Percentiles rank a stretch among this genome's conserved stretches.
phyloP scores from a whole-genome alignment of 805 yeast species.

The Suhomyces emberorum region DNA sequence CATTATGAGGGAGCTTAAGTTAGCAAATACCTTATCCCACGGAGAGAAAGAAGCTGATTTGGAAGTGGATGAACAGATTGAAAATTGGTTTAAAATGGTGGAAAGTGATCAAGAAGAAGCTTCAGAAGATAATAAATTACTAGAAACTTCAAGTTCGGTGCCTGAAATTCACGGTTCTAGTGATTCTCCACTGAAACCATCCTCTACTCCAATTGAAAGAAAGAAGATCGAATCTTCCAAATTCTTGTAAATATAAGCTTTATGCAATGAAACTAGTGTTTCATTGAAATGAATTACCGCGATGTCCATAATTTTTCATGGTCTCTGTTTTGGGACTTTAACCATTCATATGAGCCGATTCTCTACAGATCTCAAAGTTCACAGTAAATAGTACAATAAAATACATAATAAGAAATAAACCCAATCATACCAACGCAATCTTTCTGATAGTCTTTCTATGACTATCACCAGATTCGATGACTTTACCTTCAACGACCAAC shows the following conservation, averaged over 20 bases:
- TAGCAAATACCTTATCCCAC: constrained; percentile 42
- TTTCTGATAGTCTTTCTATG: constrained; percentile 55
- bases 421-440: constrained; percentile 15
- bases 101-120: constrained; percentile 14
- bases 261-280: no score
- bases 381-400: neutral
- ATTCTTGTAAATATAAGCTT: constrained; percentile 11
- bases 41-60: constrained; percentile 33
- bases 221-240: constrained; percentile 7
- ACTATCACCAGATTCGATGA: constrained; percentile 70
- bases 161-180: no score
- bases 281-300: no score
- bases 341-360: no score
- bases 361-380: no score
- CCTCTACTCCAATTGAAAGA: no score
- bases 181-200: no score
- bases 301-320: no score
- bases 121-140: neutral
- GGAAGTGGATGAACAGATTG: constrained; percentile 38
- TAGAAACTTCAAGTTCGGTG: neutral
- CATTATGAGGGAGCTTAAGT: constrained; percentile 36
- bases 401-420: constrained; percentile 2
- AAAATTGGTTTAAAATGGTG: constrained; percentile 30
- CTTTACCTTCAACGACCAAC: constrained; percentile 66
- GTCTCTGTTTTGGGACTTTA: no score